Conservation (phyloP, 1,284 basidiomycete genomes). For the Apiotrichum gracile region DNA sequence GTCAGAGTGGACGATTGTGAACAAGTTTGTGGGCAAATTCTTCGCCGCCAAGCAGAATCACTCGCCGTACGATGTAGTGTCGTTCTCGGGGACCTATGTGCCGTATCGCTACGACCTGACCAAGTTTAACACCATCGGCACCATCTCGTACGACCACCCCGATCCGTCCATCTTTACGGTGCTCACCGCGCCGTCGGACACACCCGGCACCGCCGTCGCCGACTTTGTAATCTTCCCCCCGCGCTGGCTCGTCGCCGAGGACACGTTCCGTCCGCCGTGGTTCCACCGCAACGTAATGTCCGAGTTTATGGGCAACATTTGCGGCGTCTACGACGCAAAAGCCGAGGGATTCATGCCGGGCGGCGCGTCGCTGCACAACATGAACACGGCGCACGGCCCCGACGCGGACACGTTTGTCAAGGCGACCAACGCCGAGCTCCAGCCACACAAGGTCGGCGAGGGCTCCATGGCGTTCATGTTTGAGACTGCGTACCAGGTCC, state of each 20-base stretch:
- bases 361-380: slow-evolving; percentile 30
- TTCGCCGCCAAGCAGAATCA: slow-evolving; percentile 51
- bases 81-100: slow-evolving; percentile 64
- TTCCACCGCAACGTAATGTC: slow-evolving; percentile 57
- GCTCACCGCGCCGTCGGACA: slow-evolving; percentile 44
- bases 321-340: slow-evolving; percentile 22
- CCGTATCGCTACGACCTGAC: slow-evolving; percentile 65
- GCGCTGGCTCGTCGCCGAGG: slow-evolving; percentile 39
- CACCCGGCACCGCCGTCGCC: slow-evolving; percentile 54
- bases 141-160: slow-evolving; percentile 53
- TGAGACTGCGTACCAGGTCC: slow-evolving; percentile 26
- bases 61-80: slow-evolving; percentile 56
- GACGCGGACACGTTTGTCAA: slow-evolving; percentile 13
- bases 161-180: slow-evolving; percentile 38
- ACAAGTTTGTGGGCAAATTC: slow-evolving; percentile 11
- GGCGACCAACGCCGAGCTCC: slow-evolving; percentile 10
- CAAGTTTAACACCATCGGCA: slow-evolving; percentile 62
- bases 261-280: slow-evolving; percentile 47
- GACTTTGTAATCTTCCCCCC: slow-evolving; percentile 24
- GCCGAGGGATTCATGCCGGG: slow-evolving; percentile 12
- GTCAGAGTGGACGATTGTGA: slow-evolving; percentile 50
- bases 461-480: slow-evolving; percentile 33
- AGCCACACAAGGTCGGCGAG: slow-evolving; percentile 21
- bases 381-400: slow-evolving; percentile 31
- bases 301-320: slow-evolving; percentile 21